Base-by-base conservation (phyloP, 345 rosid species). In the Aquilaria malaccensis region DNA sequence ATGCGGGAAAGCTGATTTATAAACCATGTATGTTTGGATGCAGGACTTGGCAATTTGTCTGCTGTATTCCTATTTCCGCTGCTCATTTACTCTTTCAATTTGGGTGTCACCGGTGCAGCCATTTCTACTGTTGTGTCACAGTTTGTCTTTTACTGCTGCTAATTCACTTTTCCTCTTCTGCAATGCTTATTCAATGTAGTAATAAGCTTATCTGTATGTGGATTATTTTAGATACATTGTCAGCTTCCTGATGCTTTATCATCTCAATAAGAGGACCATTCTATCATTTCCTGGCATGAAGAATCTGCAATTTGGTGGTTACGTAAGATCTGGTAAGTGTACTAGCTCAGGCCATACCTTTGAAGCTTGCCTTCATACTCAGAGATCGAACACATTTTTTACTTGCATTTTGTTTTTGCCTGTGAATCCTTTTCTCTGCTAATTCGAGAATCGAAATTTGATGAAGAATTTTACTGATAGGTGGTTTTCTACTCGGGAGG, bases 401-500 rank as follows among this genome's bases (percentile, higher is more conserved):
- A 22, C 22, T 22, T 22, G 22, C 22, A 22, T 22, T 22, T 22
- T 22, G 22, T 22, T 22, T 22, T 22, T 22, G 22, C 22, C 22
- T 0, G 22, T 22, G 22, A 22, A 22, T 22, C 22, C 22, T 22
- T 22, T 22, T 22, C 22, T 22, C 22, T 22, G 22, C 22, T 37
- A 37, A 37, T 37, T 37, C 43, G 7, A 37, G 43, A 37, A 37
- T 37, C 43, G 1, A 9, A 5, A 9, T 37, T 37, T 37, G 43
- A 37, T 37, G 43, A 37, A 4, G 43, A 37, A 37, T 10, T 13
- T 37, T 49, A 15, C 47, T 60, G 56, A 37, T 45, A 77, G 80
- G 80, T 57, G 77, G 71, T 72, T 70, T 67, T 70, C 74, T 77
- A 56, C 75, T 77, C 12, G 77, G 77, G 32, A 69, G 80, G 61